phyloP scores from a whole-genome alignment of 2,329 filamentous ascomycete genomes.

The Didymella arachidicola region DNA sequence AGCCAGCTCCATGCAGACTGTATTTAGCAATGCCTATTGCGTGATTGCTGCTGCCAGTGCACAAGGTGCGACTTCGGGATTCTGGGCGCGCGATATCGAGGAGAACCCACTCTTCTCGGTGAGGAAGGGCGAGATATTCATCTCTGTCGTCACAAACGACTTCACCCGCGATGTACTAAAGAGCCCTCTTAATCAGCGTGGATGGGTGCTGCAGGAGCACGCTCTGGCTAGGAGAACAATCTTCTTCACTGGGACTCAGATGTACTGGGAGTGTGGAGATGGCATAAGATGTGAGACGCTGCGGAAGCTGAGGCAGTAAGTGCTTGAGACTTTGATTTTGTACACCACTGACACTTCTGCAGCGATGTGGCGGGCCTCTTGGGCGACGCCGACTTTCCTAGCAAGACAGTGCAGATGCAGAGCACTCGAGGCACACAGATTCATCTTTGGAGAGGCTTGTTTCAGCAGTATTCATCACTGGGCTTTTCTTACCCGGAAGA shows the following conservation, averaged over 20 bases:
- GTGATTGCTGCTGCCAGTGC: not conserved
- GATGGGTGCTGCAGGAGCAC: not conserved
- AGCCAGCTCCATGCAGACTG: not conserved
- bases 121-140: not conserved
- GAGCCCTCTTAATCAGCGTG: not conserved
- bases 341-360: not conserved
- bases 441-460: not conserved
- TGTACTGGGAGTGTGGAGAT: not conserved
- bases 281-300: not conserved
- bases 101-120: not conserved
- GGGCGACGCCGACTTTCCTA: conserved; percentile 40
- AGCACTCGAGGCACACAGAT: not conserved
- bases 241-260: not conserved
- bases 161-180: not conserved
- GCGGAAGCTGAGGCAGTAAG: not conserved
- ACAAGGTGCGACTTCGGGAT: not conserved
- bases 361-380: conserved; percentile 38
- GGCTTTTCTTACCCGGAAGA: not conserved
- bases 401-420: not conserved
- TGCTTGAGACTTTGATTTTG: not conserved
- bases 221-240: not conserved
- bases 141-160: not conserved
- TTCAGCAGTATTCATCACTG: not conserved
- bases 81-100: not conserved
- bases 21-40: not conserved